Evolutionary conservation across 2,329 filamentous ascomycete species (phyloP), one percentile per base, ranked within the genome.

Genomic region (Thielaviopsis cerberus): DNA sequence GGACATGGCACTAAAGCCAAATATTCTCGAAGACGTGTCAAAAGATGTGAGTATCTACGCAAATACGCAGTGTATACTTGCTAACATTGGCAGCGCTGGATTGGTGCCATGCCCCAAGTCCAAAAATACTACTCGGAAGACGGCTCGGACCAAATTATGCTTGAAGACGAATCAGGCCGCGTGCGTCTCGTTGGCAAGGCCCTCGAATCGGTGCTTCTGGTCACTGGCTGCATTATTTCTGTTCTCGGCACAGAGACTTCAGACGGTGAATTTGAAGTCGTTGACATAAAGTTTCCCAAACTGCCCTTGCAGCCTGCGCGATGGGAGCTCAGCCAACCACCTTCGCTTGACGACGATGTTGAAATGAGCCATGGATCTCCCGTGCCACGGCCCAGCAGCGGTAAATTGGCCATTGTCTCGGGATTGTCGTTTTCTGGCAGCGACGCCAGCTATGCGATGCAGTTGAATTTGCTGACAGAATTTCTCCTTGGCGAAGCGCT

Each of bases 1-100:
- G 85, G 88, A 97, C 63, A 90, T 98, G 88, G 81, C 86, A 1
- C 71, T 96, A 66, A 98, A 98, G 72, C 92, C 94, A 0, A 94
- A 94, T 67, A 91, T 98, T 68, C 73, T 98, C 34, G 90, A 96
- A 61, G 92, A 98, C 65, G 86, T 98, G 50, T 85, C 87, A 48
- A 94, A 94, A 71, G 91, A 96, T 70, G 87, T 90, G 72, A 62
- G 78, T 71, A 4, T 3, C 27, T 30, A 5, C 11, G 27, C 5
- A 11, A 11, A 30, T 30, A 57, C 51, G 51, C 17, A 25, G 4
- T 52, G 50, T 7, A 52, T 10, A 23, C 50, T 52, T 24, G 17
- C 11, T 20, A 24, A 22, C 54, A 25, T 23, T 22, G 51, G 6
- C 62, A 94, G 85, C 86, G 90, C 67, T 96, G 88, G 84, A 88